Base-by-base conservation (phyloP, 805 yeast species). In the Millerago galiae region DNA sequence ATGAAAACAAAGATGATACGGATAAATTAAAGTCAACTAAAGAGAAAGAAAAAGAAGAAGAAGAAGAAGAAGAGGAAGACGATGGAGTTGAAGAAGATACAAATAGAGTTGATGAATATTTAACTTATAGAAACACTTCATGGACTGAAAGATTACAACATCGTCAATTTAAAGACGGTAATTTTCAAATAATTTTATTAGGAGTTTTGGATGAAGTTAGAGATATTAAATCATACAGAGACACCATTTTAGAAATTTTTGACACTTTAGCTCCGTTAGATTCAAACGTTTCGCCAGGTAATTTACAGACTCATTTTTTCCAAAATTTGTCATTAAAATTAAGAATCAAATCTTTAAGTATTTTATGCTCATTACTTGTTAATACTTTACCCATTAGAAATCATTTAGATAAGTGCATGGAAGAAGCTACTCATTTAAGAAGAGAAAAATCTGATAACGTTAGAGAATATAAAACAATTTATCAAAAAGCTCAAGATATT, bases 61-160 rank as follows among this genome's bases (percentile, higher is more conserved):
- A 50, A 25, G 45, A 37, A 6, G 41, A 37, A 10, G 47, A 46
- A n/a, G 41, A 47, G 11, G 42, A 40, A 5, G 44, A 40, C 5
- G 43, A 48, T 12, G 38, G 39, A 1, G 37, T 30, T 30, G 49
- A 48, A 8, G 55, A 46, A 24, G 56, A 48, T 8, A 47, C 48
- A 5, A 47, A 51, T 38, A 53, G 52, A 8, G 60, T 66, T 13
- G 63, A 68, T 33, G 63, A 62, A 43, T 55, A 63, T 44, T 37
- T 84, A 51, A 76, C 79, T 44, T 74, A 77, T 59, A 68, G 82
- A 42, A 79, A 79, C 34, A 63, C 66, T 0, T 62, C 79, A 11
- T 93, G 98, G 96, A 76, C 79, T 45, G 95, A 84, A 26, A 68
- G 95, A 33, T 68, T 91, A 15, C 73, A 80, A 12, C 80, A 76